Percentiles rank a stretch among this genome's conserved stretches.
Conservation (phyloP, 164 flowering plant genomes). For the Stephania yunnanensis region DNA sequence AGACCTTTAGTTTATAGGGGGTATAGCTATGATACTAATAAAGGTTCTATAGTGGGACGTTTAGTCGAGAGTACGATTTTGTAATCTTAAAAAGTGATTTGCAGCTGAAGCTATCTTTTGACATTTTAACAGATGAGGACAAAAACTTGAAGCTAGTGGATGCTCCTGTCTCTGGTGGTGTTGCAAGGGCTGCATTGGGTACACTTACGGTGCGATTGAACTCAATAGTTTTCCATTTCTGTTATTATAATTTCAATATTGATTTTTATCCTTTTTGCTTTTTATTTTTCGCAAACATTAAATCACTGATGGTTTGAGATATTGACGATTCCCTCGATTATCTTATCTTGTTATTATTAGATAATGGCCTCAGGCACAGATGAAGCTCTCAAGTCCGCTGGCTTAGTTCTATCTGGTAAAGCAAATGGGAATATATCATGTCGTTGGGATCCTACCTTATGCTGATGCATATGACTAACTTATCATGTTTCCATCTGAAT, state of each 20-base stretch:
- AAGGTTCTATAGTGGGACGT: too few relatives aligned
- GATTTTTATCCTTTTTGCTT: not conserved
- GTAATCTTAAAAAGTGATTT: too few relatives aligned
- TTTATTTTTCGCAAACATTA: not conserved
- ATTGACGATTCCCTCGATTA: not conserved
- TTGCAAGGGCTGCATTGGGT: constrained; percentile 73
- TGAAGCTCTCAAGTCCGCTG: constrained; percentile 68
- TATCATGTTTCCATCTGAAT: constrained; percentile 20
- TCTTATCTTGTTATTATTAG: constrained; percentile 25
- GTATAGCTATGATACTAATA: too few relatives aligned
- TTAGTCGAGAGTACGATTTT: too few relatives aligned
- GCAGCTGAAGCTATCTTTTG: too few relatives aligned
- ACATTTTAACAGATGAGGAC: constrained; percentile 37
- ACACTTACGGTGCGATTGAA: constrained; percentile 66
- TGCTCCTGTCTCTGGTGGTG: constrained; percentile 99
- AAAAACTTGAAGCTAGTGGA: constrained; percentile 84
- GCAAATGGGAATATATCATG: not conserved
- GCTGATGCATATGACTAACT: constrained; percentile 7
- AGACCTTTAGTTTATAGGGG: too few relatives aligned
- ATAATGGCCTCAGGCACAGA: constrained; percentile 91
- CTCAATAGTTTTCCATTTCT: not conserved
- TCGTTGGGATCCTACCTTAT: not conserved
- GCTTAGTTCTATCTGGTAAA: constrained; percentile 84
- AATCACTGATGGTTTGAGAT: not conserved
- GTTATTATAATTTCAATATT: not conserved